Evolutionary conservation across 768 basidiomycete species (phyloP), one percentile per base, ranked within the genome.

Genomic region (Coprinellus aureogranulatus): DNA sequence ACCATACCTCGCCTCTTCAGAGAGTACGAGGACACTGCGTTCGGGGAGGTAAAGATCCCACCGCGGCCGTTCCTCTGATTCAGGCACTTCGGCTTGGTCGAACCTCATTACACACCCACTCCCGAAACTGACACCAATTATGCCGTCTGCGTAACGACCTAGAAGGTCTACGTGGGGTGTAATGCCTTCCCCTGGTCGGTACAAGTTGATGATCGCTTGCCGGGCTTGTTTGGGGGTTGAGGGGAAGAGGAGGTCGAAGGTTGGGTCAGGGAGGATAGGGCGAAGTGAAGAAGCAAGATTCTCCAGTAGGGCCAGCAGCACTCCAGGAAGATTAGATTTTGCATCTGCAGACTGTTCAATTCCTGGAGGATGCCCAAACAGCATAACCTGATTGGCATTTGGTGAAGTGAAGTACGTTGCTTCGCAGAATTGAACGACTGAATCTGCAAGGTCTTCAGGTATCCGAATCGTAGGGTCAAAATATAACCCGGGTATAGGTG

Each of bases 141-240:
- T 95, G 1, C 92, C 94, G 67, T 96, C 92, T 6, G 83, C 92
- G 65, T 89, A 98, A 14, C 95, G 84, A 26, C 78, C 74, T 2
- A 92, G 80, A 23, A 98, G 77, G 67, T 98, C 95, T 42, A 98
- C 81, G 63, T 98, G 95, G 0, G 92, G 82, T 0, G 86, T 76
- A 62, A 98, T 98, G 11, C 95, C 95, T 68, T 94, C 85, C 6
- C 95, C 95, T 0, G 94, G 92, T 22, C 75, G 74, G 68, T 98
- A 98, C 1, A 94, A 76, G 68, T 98, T 98, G 53, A 98, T 63
- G 55, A 98, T 98, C 1, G 86, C 90, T 67, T 98, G 94, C 26
- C 92, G 80, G 0, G 90, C 87, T 44, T 64, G 67, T 25, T 72
- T 69, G 28, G 78, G 72, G 44, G 65, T 62, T 4, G 59, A 58